A percentile compares a stretch with the other conserved stretches of the same genome.
phyloP scores from a whole-genome alignment of 441 rosid genomes.

The Gossypium lobatum region DNA sequence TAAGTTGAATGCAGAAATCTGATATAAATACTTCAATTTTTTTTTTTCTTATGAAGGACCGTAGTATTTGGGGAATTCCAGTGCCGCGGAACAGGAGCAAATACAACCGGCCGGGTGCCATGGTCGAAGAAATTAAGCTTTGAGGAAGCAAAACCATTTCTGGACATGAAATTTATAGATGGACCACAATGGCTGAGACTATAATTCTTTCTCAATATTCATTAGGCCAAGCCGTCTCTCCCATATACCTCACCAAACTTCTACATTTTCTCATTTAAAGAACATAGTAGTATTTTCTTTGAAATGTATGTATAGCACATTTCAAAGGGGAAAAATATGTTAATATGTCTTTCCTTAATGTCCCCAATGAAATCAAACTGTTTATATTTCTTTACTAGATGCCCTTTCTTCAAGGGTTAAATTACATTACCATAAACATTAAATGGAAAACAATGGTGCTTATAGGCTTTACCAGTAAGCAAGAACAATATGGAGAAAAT shows the following conservation, averaged over 20 bases:
- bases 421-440: not conserved
- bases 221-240: not conserved
- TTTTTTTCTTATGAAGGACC: slow-evolving; percentile 39
- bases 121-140: slow-evolving; percentile 58
- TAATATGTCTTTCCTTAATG: not conserved
- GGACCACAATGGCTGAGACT: slow-evolving; percentile 81
- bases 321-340: not conserved
- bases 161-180: slow-evolving; percentile 53
- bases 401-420: not conserved
- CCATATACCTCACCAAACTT: not conserved
- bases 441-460: not conserved
- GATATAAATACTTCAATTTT: not conserved
- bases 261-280: not conserved
- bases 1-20: not conserved
- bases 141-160: slow-evolving; percentile 48
- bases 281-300: not conserved
- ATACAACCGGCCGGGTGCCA: slow-evolving; percentile 49
- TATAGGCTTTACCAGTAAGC: not conserved
- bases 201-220: slow-evolving; percentile 9
- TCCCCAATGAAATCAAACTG: not conserved
- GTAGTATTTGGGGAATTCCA: slow-evolving; percentile 68
- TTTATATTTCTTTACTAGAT: not conserved
- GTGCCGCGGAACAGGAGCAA: slow-evolving; percentile 76
- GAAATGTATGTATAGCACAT: not conserved
- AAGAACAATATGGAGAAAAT: not conserved